Percentiles rank a stretch among this genome's conserved stretches.
phyloP scores from a whole-genome alignment of 768 basidiomycete genomes.

The Kwoniella shandongensis region DNA sequence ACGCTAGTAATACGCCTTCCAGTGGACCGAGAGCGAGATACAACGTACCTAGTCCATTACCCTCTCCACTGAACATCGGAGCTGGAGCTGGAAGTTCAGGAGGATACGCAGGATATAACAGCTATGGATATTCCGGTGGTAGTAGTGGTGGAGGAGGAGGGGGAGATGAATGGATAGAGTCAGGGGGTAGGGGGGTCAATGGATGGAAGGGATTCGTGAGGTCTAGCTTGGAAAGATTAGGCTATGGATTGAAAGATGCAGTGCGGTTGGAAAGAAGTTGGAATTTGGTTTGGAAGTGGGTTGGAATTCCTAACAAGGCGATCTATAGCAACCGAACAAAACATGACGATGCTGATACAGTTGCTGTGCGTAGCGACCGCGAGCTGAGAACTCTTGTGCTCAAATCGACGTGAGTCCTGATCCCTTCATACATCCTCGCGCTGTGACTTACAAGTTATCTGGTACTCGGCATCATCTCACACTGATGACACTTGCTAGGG shows the following conservation, averaged over 20 bases:
- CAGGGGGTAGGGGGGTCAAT: not conserved
- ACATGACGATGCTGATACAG: no score
- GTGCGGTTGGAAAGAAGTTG: conserved; percentile 39
- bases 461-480: no score
- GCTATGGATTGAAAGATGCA: conserved; percentile 44
- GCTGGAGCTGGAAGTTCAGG: conserved; percentile 4
- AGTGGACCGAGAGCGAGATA: conserved; percentile 21
- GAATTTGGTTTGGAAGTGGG: conserved; percentile 48
- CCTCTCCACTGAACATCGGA: conserved; percentile 3
- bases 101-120: conserved; percentile 3
- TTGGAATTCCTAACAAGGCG: not conserved
- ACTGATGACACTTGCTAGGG: conserved; percentile 17
- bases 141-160: not conserved
- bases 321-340: not conserved
- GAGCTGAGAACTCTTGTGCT: conserved; percentile 45
- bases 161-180: not conserved
- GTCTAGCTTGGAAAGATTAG: conserved; percentile 14
- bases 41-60: conserved; percentile 29
- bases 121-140: conserved; percentile 1
- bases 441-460: no score
- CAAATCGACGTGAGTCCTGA: conserved; percentile 42
- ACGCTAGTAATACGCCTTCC: conserved; percentile 13
- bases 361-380: conserved; percentile 41
- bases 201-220: not conserved
- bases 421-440: not conserved